Conservation (phyloP, 169 alveolate genomes). For the Plasmodium reichenowi region DNA sequence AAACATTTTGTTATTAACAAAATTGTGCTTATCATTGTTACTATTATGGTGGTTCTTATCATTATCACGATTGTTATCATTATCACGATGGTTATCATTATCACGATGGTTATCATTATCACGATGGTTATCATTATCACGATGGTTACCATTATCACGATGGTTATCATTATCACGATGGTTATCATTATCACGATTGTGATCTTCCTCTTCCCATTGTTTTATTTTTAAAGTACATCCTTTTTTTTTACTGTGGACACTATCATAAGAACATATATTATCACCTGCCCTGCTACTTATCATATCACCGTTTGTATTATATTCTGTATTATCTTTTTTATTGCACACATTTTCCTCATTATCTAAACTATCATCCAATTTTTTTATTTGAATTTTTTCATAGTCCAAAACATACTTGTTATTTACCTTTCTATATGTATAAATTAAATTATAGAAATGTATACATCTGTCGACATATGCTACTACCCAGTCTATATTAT, state of each 20-base stretch:
- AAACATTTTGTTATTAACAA: too few species aligned
- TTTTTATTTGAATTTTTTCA: constrained; percentile 15
- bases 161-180: neutral
- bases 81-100: neutral
- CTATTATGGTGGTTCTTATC: neutral
- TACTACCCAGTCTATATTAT: constrained; percentile 49
- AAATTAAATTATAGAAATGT: constrained; percentile 21
- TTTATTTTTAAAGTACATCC: neutral
- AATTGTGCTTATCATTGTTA: too few species aligned
- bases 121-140: neutral
- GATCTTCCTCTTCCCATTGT: neutral
- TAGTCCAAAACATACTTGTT: constrained; percentile 22
- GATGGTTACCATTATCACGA: too few species aligned
- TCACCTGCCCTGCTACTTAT: neutral
- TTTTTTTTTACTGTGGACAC: neutral
- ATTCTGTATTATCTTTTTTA: neutral
- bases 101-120: too few species aligned
- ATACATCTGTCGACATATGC: constrained; percentile 7
- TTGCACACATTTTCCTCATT: neutral
- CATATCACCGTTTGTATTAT: neutral
- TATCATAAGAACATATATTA: neutral
- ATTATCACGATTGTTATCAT: neutral
- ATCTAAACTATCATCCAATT: neutral
- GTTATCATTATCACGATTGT: neutral
- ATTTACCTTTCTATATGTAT: constrained; percentile 13